phyloP scores from a whole-genome alignment of 352 stramenopile species.

The Phytopythium boreale region DNA sequence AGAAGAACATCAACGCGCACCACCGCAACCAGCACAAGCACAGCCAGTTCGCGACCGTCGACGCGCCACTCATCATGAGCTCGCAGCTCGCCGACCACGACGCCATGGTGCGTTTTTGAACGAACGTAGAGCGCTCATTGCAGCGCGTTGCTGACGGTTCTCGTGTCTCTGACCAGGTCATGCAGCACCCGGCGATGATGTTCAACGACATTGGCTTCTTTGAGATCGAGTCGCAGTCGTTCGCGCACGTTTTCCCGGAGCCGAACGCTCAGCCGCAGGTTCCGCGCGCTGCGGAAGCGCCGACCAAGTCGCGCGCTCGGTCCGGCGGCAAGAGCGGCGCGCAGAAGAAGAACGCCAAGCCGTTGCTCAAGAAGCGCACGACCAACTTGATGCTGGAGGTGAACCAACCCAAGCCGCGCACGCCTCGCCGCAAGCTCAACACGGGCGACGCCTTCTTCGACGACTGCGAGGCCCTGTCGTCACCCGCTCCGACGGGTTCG shows the following conservation, averaged over 20 bases:
- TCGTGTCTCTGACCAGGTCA: background rate
- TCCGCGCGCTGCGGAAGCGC: background rate
- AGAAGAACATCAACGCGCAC: slow-evolving; percentile 34
- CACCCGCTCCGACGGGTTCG: slow-evolving; percentile 14
- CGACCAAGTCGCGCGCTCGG: background rate
- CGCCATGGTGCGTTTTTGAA: background rate
- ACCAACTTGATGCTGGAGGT: slow-evolving; percentile 53
- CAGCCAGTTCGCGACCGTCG: slow-evolving; percentile 27
- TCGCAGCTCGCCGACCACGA: slow-evolving; percentile 5
- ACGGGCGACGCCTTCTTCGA: slow-evolving; percentile 54
- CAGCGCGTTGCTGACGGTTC: background rate
- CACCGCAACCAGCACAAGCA: slow-evolving; percentile 25
- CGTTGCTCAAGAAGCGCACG: slow-evolving; percentile 60
- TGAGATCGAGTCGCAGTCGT: slow-evolving; percentile 67
- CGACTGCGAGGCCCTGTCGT: slow-evolving; percentile 30
- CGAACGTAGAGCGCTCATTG: background rate
- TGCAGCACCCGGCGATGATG: slow-evolving; percentile 40
- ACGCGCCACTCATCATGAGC: slow-evolving; percentile 6
- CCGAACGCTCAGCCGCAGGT: slow-evolving; percentile 13
- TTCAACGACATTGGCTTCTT: slow-evolving; percentile 64
- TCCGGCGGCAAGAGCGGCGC: background rate
- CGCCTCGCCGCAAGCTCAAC: slow-evolving; percentile 63
- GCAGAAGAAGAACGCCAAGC: slow-evolving; percentile 39
- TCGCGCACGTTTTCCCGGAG: slow-evolving; percentile 40
- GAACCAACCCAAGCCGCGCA: slow-evolving; percentile 61